phyloP scores from a whole-genome alignment of 129 eudicot genomes.

The Rutidosis leptorrhynchoides region DNA sequence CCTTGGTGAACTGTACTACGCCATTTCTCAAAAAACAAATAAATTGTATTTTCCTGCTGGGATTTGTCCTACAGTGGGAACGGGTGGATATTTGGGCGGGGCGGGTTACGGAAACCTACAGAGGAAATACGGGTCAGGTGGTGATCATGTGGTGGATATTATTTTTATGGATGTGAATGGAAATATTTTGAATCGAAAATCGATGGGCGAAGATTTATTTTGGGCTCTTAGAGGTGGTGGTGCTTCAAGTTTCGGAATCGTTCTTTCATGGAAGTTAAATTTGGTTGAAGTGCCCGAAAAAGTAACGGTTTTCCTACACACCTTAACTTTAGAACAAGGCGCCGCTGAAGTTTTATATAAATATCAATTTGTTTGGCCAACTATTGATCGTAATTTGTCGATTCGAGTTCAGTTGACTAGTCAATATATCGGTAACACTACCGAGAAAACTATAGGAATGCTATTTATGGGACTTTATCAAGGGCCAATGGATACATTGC shows the following conservation, averaged over 20 bases:
- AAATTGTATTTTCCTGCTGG: neutral
- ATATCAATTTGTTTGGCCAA: neutral
- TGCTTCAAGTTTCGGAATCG: neutral
- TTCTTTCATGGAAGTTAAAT: neutral
- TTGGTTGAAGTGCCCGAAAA: neutral
- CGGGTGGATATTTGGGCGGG: neutral
- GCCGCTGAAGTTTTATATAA: neutral
- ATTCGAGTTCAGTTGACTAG: neutral
- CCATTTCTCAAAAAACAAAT: neutral
- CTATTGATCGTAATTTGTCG: neutral
- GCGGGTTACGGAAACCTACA: neutral
- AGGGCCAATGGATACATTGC: neutral
- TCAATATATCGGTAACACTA: neutral
- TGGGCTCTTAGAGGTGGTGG: constrained; percentile 4
- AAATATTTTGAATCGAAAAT: neutral
- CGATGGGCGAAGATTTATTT: constrained; percentile 3
- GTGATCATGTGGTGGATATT: neutral
- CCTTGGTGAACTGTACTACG: neutral
- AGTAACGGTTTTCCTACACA: neutral
- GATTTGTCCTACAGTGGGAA: neutral
- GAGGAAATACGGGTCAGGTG: neutral
- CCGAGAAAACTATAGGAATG: neutral
- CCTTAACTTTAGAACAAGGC: neutral
- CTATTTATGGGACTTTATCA: neutral
- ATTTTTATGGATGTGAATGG: neutral